phyloP scores from a whole-genome alignment of 2,329 filamentous ascomycete genomes.

The Chrysosporium keratinophilum region DNA sequence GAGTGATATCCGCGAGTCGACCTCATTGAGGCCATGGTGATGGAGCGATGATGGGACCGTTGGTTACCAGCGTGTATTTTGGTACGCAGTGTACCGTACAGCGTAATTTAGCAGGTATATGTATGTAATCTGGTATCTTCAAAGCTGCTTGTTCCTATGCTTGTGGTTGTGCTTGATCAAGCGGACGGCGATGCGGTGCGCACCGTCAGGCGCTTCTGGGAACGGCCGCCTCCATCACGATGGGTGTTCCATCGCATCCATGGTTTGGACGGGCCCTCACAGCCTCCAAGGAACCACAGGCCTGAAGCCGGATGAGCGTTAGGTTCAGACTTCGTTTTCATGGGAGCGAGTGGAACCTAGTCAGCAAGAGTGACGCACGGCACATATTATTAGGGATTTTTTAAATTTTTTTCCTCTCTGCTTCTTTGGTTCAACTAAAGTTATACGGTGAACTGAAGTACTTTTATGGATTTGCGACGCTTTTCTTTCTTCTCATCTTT shows the following conservation, averaged over 20 bases:
- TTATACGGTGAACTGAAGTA: not conserved
- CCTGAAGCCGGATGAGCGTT: not conserved
- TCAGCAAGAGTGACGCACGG: not conserved
- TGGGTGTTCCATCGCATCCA: slow-evolving; percentile 6
- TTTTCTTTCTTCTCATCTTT: not conserved
- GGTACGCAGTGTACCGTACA: no score
- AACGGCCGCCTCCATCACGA: not conserved
- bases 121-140: no score
- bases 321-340: slow-evolving; percentile 1
- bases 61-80: no score
- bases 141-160: no score
- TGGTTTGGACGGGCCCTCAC: not conserved
- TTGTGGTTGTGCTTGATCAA: no score
- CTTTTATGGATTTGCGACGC: not conserved
- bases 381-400: not conserved
- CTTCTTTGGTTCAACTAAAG: not conserved
- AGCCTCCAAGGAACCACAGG: not conserved
- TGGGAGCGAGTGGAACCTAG: slow-evolving; percentile 4
- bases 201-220: not conserved
- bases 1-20: no score
- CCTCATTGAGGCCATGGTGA: no score
- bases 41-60: no score
- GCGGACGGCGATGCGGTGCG: no score
- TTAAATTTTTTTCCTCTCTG: slow-evolving; percentile 3
- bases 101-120: no score